Conservation (phyloP, 495 filamentous ascomycete species). For the Podospora sp. region DNA sequence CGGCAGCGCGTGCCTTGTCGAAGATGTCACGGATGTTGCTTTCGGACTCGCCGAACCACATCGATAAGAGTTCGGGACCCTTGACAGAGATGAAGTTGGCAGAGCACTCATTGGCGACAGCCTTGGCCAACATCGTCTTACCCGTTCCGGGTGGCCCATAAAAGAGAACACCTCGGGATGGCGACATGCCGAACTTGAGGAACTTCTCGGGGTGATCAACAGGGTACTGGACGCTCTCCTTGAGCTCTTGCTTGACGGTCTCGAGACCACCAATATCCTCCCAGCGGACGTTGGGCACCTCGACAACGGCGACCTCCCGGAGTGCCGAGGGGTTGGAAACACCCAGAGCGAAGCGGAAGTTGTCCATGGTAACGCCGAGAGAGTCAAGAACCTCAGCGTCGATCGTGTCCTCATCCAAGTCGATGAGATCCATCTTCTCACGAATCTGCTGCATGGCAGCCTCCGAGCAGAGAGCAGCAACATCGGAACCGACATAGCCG, state of each 20-base stretch:
- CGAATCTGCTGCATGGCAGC: slow-evolving; percentile 99
- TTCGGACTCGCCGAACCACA: slow-evolving; percentile 99
- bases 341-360: slow-evolving; percentile 97
- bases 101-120: slow-evolving; percentile 97
- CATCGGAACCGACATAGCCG: slow-evolving; percentile 97
- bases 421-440: slow-evolving; percentile 99
- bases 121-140: slow-evolving; percentile 99
- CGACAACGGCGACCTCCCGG: slow-evolving; percentile 97
- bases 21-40: slow-evolving; percentile 99
- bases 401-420: slow-evolving; percentile 98
- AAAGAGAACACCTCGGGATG: slow-evolving; percentile 97
- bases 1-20: slow-evolving; percentile 98
- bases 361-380: slow-evolving; percentile 98
- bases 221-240: slow-evolving; percentile 98
- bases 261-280: slow-evolving; percentile 99
- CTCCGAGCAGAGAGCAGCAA: slow-evolving; percentile 98
- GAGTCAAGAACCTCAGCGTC: slow-evolving; percentile 98
- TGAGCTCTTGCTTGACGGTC: slow-evolving; percentile 98
- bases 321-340: slow-evolving; percentile 98
- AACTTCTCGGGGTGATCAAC: slow-evolving; percentile 99
- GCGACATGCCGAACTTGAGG: slow-evolving; percentile 99
- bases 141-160: slow-evolving; percentile 98
- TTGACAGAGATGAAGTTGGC: slow-evolving; percentile 99
- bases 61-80: slow-evolving; percentile 94
- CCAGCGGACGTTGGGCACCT: slow-evolving; percentile 99